A percentile compares a stretch with the other conserved stretches of the same genome.
These are phyloP conservation scores for Hirsutella thompsonii DNA, from an alignment of 2,329 filamentous ascomycete species.

Conservation along the genomic window DNA sequence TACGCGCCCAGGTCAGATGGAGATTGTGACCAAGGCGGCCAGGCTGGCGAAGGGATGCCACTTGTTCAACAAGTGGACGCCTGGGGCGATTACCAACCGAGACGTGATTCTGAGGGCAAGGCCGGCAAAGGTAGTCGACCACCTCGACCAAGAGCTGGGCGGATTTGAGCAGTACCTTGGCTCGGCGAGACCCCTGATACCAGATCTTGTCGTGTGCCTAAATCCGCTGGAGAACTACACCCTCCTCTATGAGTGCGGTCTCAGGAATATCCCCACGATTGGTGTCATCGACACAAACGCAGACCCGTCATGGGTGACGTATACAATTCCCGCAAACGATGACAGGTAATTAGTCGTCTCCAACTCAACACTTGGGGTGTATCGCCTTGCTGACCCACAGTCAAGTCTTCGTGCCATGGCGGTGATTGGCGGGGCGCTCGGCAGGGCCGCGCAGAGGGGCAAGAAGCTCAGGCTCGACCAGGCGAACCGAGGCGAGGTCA, in stretches of 20 bases:
- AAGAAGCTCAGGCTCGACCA: slow-evolving; percentile 51
- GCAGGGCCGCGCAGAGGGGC: slow-evolving; percentile 70
- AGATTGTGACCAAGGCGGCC: slow-evolving; percentile 70
- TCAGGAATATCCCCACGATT: slow-evolving; percentile 84
- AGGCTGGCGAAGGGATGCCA: slow-evolving; percentile 69
- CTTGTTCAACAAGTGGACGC: slow-evolving; percentile 85
- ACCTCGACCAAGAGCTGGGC: slow-evolving; percentile 45
- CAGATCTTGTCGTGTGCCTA: slow-evolving; percentile 83
- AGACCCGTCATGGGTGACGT: slow-evolving; percentile 88
- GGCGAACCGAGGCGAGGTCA: slow-evolving; percentile 48
- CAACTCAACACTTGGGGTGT: too few species aligned
- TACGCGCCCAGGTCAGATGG: slow-evolving; percentile 69
- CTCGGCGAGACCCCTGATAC: slow-evolving; percentile 55
- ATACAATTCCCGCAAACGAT: slow-evolving; percentile 92
- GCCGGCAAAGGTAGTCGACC: slow-evolving; percentile 62
- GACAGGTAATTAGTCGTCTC: slow-evolving; percentile 51
- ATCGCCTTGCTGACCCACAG: too few species aligned
- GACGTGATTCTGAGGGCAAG: slow-evolving; percentile 71
- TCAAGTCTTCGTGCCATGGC: slow-evolving; percentile 65
- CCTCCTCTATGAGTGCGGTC: slow-evolving; percentile 78
- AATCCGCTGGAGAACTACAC: slow-evolving; percentile 91
- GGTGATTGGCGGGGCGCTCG: slow-evolving; percentile 75
- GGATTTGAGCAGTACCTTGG: slow-evolving; percentile 55
- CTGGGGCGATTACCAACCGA: slow-evolving; percentile 84
- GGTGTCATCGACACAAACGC: slow-evolving; percentile 89